phyloP scores from a whole-genome alignment of 768 basidiomycete species.

The Hydnomerulius pinastri region DNA sequence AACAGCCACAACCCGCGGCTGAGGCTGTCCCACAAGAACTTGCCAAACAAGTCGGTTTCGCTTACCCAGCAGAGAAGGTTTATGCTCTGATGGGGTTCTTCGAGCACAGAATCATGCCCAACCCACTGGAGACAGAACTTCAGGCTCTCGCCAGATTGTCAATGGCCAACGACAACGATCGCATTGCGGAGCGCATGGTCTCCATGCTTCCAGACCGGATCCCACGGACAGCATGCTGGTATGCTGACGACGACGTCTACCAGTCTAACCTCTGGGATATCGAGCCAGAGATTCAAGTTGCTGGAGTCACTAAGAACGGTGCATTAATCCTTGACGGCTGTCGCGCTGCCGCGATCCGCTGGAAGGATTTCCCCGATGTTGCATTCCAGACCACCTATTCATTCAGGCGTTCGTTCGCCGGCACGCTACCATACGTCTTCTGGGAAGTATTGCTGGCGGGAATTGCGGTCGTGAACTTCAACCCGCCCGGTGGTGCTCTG shows the following conservation, averaged over 20 bases:
- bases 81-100: conserved; percentile 26
- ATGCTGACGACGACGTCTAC: conserved; percentile 19
- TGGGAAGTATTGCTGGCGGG: conserved; percentile 12
- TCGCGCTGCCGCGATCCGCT: conserved; percentile 17
- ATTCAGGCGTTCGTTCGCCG: conserved; percentile 3
- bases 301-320: conserved; percentile 16
- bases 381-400: conserved; percentile 12
- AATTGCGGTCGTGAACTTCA: neutral
- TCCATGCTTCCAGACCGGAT: conserved; percentile 14
- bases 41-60: neutral
- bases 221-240: conserved; percentile 11
- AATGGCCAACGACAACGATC: conserved; percentile 25
- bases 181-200: conserved; percentile 23
- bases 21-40: neutral
- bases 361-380: conserved; percentile 21
- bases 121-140: conserved; percentile 10
- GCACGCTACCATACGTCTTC: conserved; percentile 8
- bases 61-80: conserved; percentile 19
- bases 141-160: conserved; percentile 20
- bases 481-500: neutral
- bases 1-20: neutral
- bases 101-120: conserved; percentile 20
- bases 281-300: conserved; percentile 18
- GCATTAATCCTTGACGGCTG: conserved; percentile 22
- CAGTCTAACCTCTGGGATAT: conserved; percentile 20